Conservation (phyloP, 257 asterid genomes). For the Solanum medicagineum region DNA sequence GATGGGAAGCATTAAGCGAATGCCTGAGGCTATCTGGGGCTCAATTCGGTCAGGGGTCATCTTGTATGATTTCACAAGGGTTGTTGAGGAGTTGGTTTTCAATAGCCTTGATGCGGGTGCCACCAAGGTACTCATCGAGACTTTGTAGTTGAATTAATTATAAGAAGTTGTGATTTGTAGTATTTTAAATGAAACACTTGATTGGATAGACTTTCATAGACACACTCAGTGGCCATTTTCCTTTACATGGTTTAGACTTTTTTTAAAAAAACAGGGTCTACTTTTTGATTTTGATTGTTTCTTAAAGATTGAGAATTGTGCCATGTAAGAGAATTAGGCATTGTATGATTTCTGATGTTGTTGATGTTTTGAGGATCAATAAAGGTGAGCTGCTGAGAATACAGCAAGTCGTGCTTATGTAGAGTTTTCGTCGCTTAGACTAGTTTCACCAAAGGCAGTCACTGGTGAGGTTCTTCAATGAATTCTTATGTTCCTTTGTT, state of each 20-base stretch:
- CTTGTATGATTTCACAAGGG: slow-evolving; percentile 62
- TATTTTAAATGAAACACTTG: background rate
- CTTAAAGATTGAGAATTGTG: background rate
- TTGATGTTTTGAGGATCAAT: background rate
- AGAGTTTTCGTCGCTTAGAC: background rate
- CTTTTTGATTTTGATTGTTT: background rate
- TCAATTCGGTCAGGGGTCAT: slow-evolving; percentile 66
- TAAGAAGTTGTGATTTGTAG: background rate
- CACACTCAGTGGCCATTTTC: background rate
- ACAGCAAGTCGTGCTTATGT: background rate
- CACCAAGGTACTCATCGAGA: slow-evolving; percentile 33
- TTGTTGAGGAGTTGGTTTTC: slow-evolving; percentile 77
- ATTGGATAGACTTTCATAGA: background rate
- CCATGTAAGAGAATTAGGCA: background rate
- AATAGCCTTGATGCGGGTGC: slow-evolving; percentile 91
- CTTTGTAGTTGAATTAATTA: background rate
- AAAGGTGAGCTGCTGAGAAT: background rate
- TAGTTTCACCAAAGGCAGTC: background rate
- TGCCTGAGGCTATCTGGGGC: slow-evolving; percentile 62
- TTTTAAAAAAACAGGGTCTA: background rate
- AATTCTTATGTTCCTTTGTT: background rate
- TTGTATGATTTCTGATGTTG: background rate
- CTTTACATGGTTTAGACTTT: background rate
- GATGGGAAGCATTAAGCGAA: slow-evolving; percentile 56
- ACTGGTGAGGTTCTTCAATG: background rate